These are phyloP conservation scores for Multifurca ochricompacta DNA, from an alignment of 768 basidiomycete species.

Conservation along the genomic window DNA sequence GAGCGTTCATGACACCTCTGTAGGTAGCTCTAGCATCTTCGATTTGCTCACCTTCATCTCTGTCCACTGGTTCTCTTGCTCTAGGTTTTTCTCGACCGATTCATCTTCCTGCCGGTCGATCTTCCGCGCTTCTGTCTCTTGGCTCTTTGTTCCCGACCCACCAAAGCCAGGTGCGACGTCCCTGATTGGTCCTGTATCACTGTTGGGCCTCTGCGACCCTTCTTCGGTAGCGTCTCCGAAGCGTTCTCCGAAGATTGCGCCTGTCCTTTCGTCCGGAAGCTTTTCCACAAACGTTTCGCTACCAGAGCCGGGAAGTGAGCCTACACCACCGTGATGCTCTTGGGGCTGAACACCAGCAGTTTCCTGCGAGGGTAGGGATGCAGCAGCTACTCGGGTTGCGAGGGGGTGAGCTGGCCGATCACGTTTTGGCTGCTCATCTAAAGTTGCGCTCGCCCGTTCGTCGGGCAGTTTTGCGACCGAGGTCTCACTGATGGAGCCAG, in stretches of 20 bases:
- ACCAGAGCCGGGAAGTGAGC: constrained; percentile 39
- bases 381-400: neutral
- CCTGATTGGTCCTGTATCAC: neutral
- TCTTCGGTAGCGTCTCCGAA: neutral
- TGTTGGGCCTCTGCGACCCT: neutral
- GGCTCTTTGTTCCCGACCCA: neutral
- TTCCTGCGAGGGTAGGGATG: constrained; percentile 32
- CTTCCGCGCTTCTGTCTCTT: neutral
- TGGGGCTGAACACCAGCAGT: constrained; percentile 26
- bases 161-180: neutral
- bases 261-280: constrained; percentile 36
- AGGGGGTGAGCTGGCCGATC: neutral
- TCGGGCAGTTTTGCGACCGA: constrained; percentile 44
- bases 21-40: no score
- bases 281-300: constrained; percentile 40
- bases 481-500: constrained; percentile 38
- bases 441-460: constrained; percentile 28
- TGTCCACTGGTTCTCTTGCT: neutral
- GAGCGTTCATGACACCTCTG: no score
- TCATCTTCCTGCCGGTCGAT: neutral
- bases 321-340: constrained; percentile 34
- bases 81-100: neutral
- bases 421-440: neutral
- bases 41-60: neutral
- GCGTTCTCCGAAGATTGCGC: neutral